Evolutionary conservation across 2,329 filamentous ascomycete species (phyloP), one percentile per base, ranked within the genome.

Genomic region (Aspergillus pseudoglaucus): DNA sequence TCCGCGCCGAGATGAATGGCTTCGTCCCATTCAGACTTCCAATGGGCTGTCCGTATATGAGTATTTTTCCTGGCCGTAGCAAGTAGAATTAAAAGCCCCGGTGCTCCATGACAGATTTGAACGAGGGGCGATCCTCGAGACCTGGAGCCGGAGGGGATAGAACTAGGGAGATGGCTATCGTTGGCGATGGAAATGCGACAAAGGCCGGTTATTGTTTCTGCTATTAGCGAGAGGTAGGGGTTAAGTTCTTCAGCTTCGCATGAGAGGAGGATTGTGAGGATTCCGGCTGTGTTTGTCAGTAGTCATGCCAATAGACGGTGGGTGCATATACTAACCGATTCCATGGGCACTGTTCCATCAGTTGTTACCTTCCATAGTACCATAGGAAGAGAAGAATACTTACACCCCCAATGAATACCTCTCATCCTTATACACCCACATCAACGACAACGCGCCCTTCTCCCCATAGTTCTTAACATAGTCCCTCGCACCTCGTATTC

Each of bases 101-200:
- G 70, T 14, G 61, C 60, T 3, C 70, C 70, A 47, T 73, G 70
- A 30, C 70, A 73, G 35, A 72, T 57, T 39, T 73, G 70, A 1
- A 72, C 65, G 9, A 71, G 60, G 35, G 61, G 62, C 0, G 60
- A 64, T 14, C 47, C 15, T 27, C 54, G 57, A 2, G 55, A 52
- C 52, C 12, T 56, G 8, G 22, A 53, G 27, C 53, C 59, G 2
- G 56, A 52, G 1, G 70, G 70, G 22, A 70, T 56, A 3, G 61
- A 55, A 42, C 62, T 68, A 1, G 69, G 69, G 3, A 73, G 57
- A 47, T 72, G 67, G 8, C 70, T 69, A 4, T 64, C 52, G 17
- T 60, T 57, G 7, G 56, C 47, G 38, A 69, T 63, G 46, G 59
- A 65, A 6, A 71, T 47, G 8, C 57, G 59, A 48, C 66, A 72